Percentiles rank a stretch among this genome's conserved stretches.
phyloP scores from a whole-genome alignment of 495 filamentous ascomycete species.

The Viridothelium virens region DNA sequence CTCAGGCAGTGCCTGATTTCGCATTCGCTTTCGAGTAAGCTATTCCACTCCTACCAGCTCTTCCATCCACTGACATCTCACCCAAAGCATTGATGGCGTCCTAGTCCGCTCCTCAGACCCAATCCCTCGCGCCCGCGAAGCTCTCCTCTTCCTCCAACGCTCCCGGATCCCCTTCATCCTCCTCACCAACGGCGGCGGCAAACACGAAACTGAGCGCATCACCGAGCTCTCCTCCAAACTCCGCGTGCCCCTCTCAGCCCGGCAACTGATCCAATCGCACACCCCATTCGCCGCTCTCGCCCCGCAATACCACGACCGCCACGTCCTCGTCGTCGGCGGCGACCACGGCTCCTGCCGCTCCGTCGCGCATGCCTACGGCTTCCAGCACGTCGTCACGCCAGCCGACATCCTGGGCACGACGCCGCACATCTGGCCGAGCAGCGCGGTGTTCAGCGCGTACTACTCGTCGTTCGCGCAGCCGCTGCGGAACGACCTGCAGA shows the following conservation, averaged over 20 bases:
- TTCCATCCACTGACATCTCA: slow-evolving; percentile 15
- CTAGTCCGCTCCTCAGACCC: slow-evolving; percentile 76
- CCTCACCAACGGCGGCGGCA: slow-evolving; percentile 83
- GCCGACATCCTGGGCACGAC: slow-evolving; percentile 71
- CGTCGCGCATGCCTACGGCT: slow-evolving; percentile 79
- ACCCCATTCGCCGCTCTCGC: slow-evolving; percentile 61
- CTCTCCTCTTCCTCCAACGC: slow-evolving; percentile 62
- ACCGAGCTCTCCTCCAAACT: slow-evolving; percentile 58
- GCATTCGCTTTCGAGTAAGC: slow-evolving; percentile 82
- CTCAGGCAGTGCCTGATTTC: slow-evolving; percentile 46
- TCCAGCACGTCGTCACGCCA: slow-evolving; percentile 74
- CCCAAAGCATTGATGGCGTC: slow-evolving; percentile 81
- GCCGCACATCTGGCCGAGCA: slow-evolving; percentile 75
- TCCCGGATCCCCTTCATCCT: slow-evolving; percentile 74
- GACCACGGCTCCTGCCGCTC: slow-evolving; percentile 64
- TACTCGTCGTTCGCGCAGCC: slow-evolving; percentile 57
- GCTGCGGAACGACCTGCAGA: slow-evolving; percentile 40
- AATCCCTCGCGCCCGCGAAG: slow-evolving; percentile 69
- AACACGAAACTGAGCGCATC: slow-evolving; percentile 63
- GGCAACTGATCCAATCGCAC: slow-evolving; percentile 75
- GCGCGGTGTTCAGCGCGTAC: slow-evolving; percentile 49
- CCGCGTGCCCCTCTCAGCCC: slow-evolving; percentile 50
- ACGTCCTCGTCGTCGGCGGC: slow-evolving; percentile 74
- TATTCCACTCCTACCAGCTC: slow-evolving; percentile 5
- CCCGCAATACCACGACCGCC: slow-evolving; percentile 54